Evolutionary conservation across 2,329 filamentous ascomycete species (phyloP).

Genomic region (Cordyceps cicadae): DNA sequence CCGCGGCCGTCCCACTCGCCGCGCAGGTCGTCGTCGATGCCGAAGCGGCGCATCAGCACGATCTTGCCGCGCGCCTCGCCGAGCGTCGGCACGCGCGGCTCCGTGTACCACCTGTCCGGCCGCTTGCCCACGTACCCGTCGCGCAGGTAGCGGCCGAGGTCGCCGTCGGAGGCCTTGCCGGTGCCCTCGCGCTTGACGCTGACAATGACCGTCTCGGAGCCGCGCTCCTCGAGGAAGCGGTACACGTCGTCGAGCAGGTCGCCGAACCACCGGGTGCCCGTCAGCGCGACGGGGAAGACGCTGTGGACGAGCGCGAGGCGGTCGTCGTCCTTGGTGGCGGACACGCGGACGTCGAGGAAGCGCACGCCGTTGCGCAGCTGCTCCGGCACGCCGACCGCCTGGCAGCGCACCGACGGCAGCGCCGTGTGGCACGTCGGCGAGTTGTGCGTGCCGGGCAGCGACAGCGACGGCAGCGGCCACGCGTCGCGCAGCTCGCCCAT

Average conservation of each 20-base stretch:
- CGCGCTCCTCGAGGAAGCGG: conserved; percentile 67
- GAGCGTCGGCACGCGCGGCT: conserved; percentile 66
- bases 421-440: conserved; percentile 77
- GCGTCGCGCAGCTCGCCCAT: conserved; percentile 69
- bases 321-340: conserved; percentile 45
- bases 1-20: conserved; percentile 39
- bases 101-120: conserved; percentile 65
- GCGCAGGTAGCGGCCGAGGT: conserved; percentile 66
- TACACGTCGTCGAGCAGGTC: conserved; percentile 64
- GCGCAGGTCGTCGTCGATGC: conserved; percentile 48
- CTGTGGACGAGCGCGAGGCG: conserved; percentile 78
- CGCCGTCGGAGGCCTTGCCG: conserved; percentile 68
- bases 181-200: conserved; percentile 87
- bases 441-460: conserved; percentile 94
- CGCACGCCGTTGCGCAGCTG: conserved; percentile 87
- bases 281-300: conserved; percentile 79
- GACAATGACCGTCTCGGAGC: conserved; percentile 75
- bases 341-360: conserved; percentile 85
- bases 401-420: conserved; percentile 86
- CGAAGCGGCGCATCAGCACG: conserved; percentile 75
- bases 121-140: conserved; percentile 58
- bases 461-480: conserved; percentile 69
- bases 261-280: conserved; percentile 69
- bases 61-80: conserved; percentile 75
- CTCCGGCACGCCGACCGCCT: conserved; percentile 65